Evolutionary conservation across 208 protist genomes (phyloP), one percentile per base, ranked within the genome.

Genomic region (Leptomonas pyrrhocoris): DNA sequence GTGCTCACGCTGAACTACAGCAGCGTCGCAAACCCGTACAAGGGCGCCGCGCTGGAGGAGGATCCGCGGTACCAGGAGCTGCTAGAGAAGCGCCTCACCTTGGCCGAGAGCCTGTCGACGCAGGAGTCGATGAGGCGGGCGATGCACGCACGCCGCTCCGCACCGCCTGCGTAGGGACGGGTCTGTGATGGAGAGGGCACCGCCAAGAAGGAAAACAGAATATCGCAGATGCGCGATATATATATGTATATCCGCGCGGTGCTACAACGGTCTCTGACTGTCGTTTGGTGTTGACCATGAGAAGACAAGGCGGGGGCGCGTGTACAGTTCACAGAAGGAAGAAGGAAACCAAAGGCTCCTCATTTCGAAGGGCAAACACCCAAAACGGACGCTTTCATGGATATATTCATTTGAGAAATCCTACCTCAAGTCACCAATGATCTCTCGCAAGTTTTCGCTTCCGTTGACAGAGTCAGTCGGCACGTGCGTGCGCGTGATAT

Each of bases 1-100:
- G 55, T 77, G 4, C 58, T 94, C 23, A 63, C 86, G 25, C 27
- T 75, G 18, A 77, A 76, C 25, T 94, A 84, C 60, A 88, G 82
- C 73, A 77, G 74, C 15, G 66, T 85, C 15, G 45, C 55, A 9
- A 74, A 65, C 25, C 57, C 62, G 25, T 53, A 72, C 40, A 51
- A 25, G 25, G 48, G 53, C 7, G 27, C 28, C 12, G n/a, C 46
- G 2, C 53, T 88, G 28, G 79, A 89, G 48, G 73, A 85, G 19
- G 71, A 90, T 43, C 81, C 83, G 30, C 49, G 77, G 50, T 90
- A 92, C 43, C 73, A 79, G 23, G 73, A 72, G 48, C 40, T 83
- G 43, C 69, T 91, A 70, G 73, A 88, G 50, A 59, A 78, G 28
- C 80, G 89, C 5, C 58, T 84, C 23, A 67, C 80, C 27, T 27